Base-by-base conservation (phyloP, 225 moss, liverwort and hornwort species). In the Bryoerythrophyllum caledonicum region DNA sequence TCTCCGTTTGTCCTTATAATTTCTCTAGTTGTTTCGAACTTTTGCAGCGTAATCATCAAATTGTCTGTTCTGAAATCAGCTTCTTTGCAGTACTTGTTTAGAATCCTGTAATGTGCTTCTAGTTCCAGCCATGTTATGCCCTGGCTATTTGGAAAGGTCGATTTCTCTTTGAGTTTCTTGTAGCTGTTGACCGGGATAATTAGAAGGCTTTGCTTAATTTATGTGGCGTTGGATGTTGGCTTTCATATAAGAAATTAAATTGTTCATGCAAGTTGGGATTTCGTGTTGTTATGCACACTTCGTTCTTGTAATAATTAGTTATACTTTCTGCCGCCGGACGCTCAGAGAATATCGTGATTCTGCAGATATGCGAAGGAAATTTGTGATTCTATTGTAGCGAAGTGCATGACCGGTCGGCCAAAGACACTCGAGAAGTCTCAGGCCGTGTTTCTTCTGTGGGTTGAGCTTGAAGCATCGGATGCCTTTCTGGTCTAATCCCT, bases 381-480 rank as follows among this genome's bases (percentile, higher is more conserved):
- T 56, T 93, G 91, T 72, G 93, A 93, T 82, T 86, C 85, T 40
- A 80, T 93, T 37, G 93, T 91, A 28, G 71, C 83, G 15, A 93
- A 91, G 82, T 93, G 93, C 63, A 78, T 93, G 62, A 93, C 93
- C 32, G 91, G 93, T 51, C 81, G 93, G 72, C 76, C 88, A 15
- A 93, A 93, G 80, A 93, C 91, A 48, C 67, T 91, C 3, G 93
- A 93, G 90, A 93, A 93, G 77, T 87, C 93, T 52, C 93, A 93
- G 81, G 83, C 89, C 26, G 88, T 86, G 27, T 83, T 93, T 24
- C 89, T 93, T 40, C 91, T 93, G 10, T 93, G 93, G 91, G 86
- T 93, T 79, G 93, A 93, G 82, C 90, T 93, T 78, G 93, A 93
- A 71, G 91, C 93, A 52, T 72, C 87, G 26, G 91, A 93, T 23